Percentiles rank a stretch among this genome's conserved stretches.
Evolutionary conservation across 495 filamentous ascomycete genomes (phyloP).

Genomic region (Neurospora cerealis): DNA sequence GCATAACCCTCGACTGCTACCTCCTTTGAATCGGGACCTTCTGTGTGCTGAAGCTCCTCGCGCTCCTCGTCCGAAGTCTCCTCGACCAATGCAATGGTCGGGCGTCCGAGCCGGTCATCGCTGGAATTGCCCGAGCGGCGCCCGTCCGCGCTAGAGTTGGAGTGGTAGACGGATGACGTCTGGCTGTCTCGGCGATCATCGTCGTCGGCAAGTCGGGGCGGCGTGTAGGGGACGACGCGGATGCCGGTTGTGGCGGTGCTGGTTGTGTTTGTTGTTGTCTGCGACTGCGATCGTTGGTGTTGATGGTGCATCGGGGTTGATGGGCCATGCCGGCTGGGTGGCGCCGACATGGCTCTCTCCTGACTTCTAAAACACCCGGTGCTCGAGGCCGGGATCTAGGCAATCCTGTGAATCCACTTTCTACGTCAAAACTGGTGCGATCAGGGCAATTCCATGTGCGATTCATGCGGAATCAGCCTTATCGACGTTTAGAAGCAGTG

Average conservation of each 20-base stretch:
- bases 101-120: slow-evolving; percentile 2
- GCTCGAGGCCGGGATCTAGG: slow-evolving; percentile 17
- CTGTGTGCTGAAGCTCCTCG: background rate
- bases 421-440: slow-evolving; percentile 15
- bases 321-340: slow-evolving; percentile 23
- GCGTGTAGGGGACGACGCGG: slow-evolving; percentile 45
- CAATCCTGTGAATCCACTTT: slow-evolving; percentile 16
- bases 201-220: slow-evolving; percentile 27
- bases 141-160: slow-evolving; percentile 3
- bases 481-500: slow-evolving; percentile 1
- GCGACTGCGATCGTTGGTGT: slow-evolving; percentile 45
- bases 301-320: slow-evolving; percentile 44
- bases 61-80: background rate
- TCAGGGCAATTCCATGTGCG: slow-evolving; percentile 24
- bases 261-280: slow-evolving; percentile 33
- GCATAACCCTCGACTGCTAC: slow-evolving; percentile 12
- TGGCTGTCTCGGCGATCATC: slow-evolving; percentile 25
- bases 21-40: slow-evolving; percentile 3
- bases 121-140: slow-evolving; percentile 15
- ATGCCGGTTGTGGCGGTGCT: slow-evolving; percentile 18
- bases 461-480: slow-evolving; percentile 16
- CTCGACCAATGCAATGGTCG: background rate
- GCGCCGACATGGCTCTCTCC: slow-evolving; percentile 26
- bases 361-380: slow-evolving; percentile 16
- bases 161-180: slow-evolving; percentile 15